phyloP scores from a whole-genome alignment of 345 rosid genomes.

The Psidium guajava region DNA sequence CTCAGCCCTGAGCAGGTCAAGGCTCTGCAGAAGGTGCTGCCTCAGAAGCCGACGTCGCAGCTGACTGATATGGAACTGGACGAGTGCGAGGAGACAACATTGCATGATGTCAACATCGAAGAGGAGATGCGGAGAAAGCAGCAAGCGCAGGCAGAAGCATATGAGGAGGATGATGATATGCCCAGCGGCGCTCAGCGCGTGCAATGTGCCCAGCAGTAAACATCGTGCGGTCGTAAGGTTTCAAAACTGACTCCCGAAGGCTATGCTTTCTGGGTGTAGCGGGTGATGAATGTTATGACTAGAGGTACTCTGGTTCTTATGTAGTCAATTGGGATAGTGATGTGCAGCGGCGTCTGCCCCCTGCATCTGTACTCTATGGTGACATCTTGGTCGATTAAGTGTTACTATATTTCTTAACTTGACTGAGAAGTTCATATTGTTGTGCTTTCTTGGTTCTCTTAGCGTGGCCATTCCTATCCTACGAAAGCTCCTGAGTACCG shows the following conservation, averaged over 20 bases:
- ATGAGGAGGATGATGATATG: conserved; percentile 48
- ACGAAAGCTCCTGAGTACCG: neutral
- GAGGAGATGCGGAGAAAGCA: conserved; percentile 87
- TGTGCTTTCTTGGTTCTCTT: neutral
- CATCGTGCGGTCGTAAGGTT: neutral
- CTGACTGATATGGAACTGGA: conserved; percentile 77
- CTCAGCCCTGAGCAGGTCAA: conserved; percentile 52
- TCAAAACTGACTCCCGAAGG: neutral
- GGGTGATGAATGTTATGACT: neutral
- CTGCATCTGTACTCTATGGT: neutral
- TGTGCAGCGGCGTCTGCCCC: neutral
- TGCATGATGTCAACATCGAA: conserved; percentile 77
- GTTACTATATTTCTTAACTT: neutral
- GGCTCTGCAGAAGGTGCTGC: conserved; percentile 59
- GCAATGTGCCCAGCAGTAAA: conserved; percentile 73
- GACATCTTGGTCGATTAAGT: neutral
- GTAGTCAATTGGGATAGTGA: neutral
- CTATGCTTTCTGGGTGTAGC: neutral
- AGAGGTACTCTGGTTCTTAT: neutral
- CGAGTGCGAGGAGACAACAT: conserved; percentile 81
- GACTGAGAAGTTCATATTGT: neutral
- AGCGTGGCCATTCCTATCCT: neutral
- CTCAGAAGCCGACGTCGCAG: conserved; percentile 27
- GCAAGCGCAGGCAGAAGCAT: conserved; percentile 35
- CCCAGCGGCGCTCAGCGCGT: conserved; percentile 49